Base-by-base conservation (phyloP, 306 rosid species). In the Glycine latifolia region DNA sequence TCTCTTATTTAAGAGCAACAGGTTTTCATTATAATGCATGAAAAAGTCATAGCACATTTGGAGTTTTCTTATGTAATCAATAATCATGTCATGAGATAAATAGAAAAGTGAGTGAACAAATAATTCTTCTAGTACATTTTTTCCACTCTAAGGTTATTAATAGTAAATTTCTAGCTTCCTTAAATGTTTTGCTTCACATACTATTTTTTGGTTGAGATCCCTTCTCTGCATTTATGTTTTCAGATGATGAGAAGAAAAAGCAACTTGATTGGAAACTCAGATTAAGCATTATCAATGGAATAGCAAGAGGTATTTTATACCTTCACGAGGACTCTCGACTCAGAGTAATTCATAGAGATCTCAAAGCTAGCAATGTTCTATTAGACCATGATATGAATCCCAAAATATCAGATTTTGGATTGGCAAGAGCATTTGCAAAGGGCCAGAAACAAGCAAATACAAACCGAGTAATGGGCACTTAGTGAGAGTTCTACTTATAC, bases 211-310 rank as follows among this genome's bases (percentile, higher is more conserved):
- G 35, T 44, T 67, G 2, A 15, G 3, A 67, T 43, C 14, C 9
- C 2, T 16, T 62, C 5, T 35, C 3, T 66, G 20, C 10, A 0
- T 67, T 15, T 44, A 9, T 44, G 53, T 1, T 67, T 2, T 17
- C 47, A 86, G 91, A 6, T 63, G 69, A 35, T 6, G 16, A 13
- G 17, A 63, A 13, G 16, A 63, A 7, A 63, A 63, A 13, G 4
- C 69, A 20, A 20, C 20, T 20, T 20, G 20, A 20, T 20, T 20
- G 20, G 20, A 20, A 20, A 20, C 20, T 20, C 0, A 20, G 20
- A 20, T 20, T 20, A 20, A 20, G 20, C 20, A 20, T 20, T 20
- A 20, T 20, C 20, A 20, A 20, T 20, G 20, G 20, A 20, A 20
- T 20, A 20, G 20, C 20, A 20, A 20, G 20, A 20, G 20, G 20